Base-by-base conservation (phyloP, 768 basidiomycete species). In the Tubosaeta brunneosetosa region DNA sequence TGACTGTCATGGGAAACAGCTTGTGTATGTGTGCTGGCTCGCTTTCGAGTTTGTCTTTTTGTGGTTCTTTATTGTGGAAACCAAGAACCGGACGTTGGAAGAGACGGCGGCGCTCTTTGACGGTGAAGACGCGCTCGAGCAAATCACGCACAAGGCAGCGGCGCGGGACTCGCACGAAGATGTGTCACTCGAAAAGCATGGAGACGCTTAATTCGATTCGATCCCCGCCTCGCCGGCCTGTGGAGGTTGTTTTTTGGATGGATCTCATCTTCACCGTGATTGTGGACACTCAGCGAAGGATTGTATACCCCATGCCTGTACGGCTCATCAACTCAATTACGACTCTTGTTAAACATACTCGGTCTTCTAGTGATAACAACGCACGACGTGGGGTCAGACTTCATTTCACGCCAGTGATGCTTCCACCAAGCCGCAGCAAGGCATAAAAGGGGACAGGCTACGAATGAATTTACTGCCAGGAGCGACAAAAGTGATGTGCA, bases 71-170 rank as follows among this genome's bases (percentile, higher is more conserved):
- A 17, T 64, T n/a, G 47, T 58, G 44, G 62, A 63, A 48, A 61
- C 62, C 6, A 64, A 58, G 56, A 14, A 64, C 43, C 51, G 79
- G 37, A 87, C 86, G 3, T 72, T 87, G 31, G 87, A 89, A 65
- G 87, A 89, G 64, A 88, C 86, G 0, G 80, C 86, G 0, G 80
- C 78, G 6, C 67, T 88, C 9, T 89, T 88, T 49, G 87, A 88
- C 52, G 83, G 86, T 14, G 78, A 82, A n/a, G 61, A 61, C 31
- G 61, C 58, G 17, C 27, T 63, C 33, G 29, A 54, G 12, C 61
- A 54, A 22, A 62, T 63, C 11, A 48, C 44, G 19, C 57, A 52
- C 27, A 63, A 32, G 38, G 60, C 61, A 12, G 36, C 25, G 31
- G 49, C 40, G 12, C 34, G n/a, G 0, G 46, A 51, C 1, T 4